phyloP scores from a whole-genome alignment of 2,329 filamentous ascomycete species.

The Penicillium palitans region DNA sequence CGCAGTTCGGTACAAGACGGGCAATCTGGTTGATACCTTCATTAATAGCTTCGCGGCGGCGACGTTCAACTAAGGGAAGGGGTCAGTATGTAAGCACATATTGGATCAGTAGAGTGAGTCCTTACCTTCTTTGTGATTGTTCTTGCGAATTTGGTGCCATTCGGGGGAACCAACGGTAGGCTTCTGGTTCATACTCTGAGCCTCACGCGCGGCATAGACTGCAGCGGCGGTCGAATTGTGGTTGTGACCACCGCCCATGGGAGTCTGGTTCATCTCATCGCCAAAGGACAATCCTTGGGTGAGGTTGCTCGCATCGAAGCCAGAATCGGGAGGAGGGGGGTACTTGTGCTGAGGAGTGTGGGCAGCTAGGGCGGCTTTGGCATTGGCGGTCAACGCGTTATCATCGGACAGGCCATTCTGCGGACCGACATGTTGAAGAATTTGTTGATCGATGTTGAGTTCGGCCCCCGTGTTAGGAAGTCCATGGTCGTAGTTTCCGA shows the following conservation, averaged over 20 bases:
- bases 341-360: conserved; percentile 48
- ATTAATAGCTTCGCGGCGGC: conserved; percentile 95
- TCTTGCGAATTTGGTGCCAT: conserved; percentile 95
- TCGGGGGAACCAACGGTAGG: conserved; percentile 93
- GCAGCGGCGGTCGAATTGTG: conserved; percentile 62
- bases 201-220: conserved; percentile 53
- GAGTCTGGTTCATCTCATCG: conserved; percentile 43
- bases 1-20: conserved; percentile 95
- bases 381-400: conserved; percentile 49
- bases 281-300: conserved; percentile 39
- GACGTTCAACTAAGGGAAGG: conserved; percentile 75
- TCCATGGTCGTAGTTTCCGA: conserved; percentile 42
- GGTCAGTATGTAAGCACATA: conserved; percentile 12
- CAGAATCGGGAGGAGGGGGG: conserved; percentile 43
- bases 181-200: conserved; percentile 61
- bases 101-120: conserved; percentile 5
- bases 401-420: conserved; percentile 56
- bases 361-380: conserved; percentile 49
- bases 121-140: conserved; percentile 98
- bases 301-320: conserved; percentile 41
- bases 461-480: conserved; percentile 39
- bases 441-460: conserved; percentile 48
- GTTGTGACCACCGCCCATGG: conserved; percentile 38
- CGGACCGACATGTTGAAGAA: conserved; percentile 51
- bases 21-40: conserved; percentile 98